phyloP scores from a whole-genome alignment of 768 basidiomycete species.

The Lactarius indigo region DNA sequence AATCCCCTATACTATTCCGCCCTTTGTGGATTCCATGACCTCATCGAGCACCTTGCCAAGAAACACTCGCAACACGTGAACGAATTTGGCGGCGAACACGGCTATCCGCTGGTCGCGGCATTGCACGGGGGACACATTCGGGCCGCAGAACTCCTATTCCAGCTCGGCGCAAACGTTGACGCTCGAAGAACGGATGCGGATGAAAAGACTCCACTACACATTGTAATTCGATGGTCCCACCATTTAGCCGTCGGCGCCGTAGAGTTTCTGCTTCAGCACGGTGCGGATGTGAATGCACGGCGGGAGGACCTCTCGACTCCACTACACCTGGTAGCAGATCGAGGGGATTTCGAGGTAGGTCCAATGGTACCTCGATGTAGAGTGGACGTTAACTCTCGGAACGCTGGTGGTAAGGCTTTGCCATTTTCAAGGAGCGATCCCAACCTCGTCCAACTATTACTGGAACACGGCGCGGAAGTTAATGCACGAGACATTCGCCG shows the following conservation, averaged over 20 bases:
- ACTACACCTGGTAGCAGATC: background rate
- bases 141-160: background rate
- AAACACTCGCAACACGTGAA: background rate
- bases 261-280: background rate
- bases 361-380: background rate
- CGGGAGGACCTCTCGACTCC: background rate
- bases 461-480: background rate
- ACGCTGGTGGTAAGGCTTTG: background rate
- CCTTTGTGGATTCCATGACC: background rate
- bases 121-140: background rate
- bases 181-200: background rate
- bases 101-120: background rate
- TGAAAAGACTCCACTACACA: background rate
- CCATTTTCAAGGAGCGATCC: background rate
- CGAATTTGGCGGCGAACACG: background rate
- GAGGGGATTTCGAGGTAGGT: background rate
- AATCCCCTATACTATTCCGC: background rate
- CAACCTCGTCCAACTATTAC: background rate
- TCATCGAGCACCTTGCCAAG: background rate
- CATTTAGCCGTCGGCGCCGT: background rate
- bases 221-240: rapidly evolving
- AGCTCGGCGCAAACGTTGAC: background rate
- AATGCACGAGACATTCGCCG: background rate
- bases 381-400: background rate
- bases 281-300: background rate